These are phyloP conservation scores for Phanerochaete carnosa DNA, from an alignment of 768 basidiomycete species.

Conservation along the genomic window DNA sequence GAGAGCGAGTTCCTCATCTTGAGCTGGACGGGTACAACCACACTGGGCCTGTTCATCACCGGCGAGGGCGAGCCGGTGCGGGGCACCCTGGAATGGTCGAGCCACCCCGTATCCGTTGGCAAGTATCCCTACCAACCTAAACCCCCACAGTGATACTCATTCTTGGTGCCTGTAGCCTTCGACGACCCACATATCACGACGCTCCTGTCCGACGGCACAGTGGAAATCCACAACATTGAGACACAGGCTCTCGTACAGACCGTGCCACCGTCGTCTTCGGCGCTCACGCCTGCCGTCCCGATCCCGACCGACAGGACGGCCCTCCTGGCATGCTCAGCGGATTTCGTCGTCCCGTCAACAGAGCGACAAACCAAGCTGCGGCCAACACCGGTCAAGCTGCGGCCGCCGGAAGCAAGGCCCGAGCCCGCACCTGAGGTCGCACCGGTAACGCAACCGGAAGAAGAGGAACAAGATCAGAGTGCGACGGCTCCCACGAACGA, in stretches of 20 bases:
- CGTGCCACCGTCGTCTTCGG: slow-evolving; percentile 44
- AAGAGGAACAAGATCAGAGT: not conserved
- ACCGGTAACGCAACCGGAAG: not conserved
- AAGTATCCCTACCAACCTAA: slow-evolving; percentile 27
- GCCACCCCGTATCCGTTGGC: slow-evolving; percentile 77
- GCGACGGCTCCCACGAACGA: not conserved
- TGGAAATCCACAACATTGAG: slow-evolving; percentile 81
- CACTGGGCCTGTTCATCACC: slow-evolving; percentile 84
- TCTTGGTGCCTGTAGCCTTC: slow-evolving; percentile 43
- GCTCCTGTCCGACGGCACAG: slow-evolving; percentile 71
- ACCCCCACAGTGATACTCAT: not conserved
- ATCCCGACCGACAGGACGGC: slow-evolving; percentile 26
- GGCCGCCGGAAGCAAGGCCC: not conserved
- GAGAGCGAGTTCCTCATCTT: slow-evolving; percentile 83
- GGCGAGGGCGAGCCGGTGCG: slow-evolving; percentile 84
- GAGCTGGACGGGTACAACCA: slow-evolving; percentile 78
- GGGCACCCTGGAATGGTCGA: slow-evolving; percentile 84
- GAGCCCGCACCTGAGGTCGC: not conserved
- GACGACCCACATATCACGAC: slow-evolving; percentile 82
- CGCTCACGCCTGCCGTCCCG: slow-evolving; percentile 20
- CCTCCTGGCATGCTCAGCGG: slow-evolving; percentile 29
- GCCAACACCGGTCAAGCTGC: slow-evolving; percentile 22
- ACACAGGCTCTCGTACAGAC: slow-evolving; percentile 71
- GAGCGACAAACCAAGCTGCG: slow-evolving; percentile 39
- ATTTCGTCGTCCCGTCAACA: slow-evolving; percentile 41